These are phyloP conservation scores for Camellia granthamiana DNA, from an alignment of 148 eudicot genomes.

Conservation along the genomic window DNA sequence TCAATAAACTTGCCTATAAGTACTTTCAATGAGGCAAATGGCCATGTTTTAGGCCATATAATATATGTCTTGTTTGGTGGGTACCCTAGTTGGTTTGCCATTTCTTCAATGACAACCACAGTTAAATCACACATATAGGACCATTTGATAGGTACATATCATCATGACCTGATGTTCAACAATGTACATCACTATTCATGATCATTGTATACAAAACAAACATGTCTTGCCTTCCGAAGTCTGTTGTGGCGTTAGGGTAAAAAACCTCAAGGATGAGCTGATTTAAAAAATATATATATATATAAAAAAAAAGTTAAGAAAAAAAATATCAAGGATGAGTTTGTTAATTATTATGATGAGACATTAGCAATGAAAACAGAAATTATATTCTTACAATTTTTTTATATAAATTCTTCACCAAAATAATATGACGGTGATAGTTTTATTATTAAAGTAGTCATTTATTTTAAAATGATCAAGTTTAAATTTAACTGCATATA, in stretches of 20 bases:
- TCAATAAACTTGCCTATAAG: conserved; percentile 9
- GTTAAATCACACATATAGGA: background rate
- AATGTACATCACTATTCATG: conserved; percentile 18
- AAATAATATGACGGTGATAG: too few species aligned
- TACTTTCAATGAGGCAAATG: conserved; percentile 13
- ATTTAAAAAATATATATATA: too few species aligned
- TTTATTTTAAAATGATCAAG: too few species aligned
- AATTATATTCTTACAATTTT: too few species aligned
- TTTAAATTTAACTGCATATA: too few species aligned
- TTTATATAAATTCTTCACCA: too few species aligned
- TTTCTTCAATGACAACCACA: background rate
- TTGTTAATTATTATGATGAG: too few species aligned
- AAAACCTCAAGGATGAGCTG: too few species aligned
- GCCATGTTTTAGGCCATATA: background rate
- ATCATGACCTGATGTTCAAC: conserved; percentile 20
- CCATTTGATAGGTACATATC: conserved; percentile 9
- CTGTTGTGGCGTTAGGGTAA: background rate
- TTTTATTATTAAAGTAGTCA: too few species aligned
- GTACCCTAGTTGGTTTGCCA: conserved; percentile 20
- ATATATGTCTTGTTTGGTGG: conserved; percentile 8
- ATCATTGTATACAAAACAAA: background rate
- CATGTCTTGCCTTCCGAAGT: conserved; percentile 5
- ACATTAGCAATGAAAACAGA: too few species aligned
- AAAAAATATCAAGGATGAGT: too few species aligned
- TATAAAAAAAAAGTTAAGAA: too few species aligned